phyloP scores from a whole-genome alignment of 1,284 basidiomycete genomes.

The Athelia sp. region DNA sequence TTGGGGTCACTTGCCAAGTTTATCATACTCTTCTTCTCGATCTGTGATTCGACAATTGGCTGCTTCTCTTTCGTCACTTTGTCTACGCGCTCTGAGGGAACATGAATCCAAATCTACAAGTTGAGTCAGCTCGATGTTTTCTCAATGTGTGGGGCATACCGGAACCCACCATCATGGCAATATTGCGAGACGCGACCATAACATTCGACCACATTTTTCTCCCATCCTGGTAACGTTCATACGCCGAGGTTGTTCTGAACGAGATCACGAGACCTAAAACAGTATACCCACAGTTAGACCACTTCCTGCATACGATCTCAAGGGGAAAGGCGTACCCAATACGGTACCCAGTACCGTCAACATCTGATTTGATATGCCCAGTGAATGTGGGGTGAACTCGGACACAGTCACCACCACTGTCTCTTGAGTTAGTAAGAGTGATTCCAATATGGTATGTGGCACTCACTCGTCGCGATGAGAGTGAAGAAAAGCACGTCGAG shows the following conservation, averaged over 20 bases:
- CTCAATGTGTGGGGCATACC: too few relatives aligned
- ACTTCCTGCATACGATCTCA: too few relatives aligned
- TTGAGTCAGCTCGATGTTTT: neutral
- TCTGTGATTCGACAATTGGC: slow-evolving; percentile 41
- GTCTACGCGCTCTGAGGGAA: slow-evolving; percentile 40
- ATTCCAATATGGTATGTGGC: neutral
- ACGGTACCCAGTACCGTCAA: slow-evolving; percentile 64
- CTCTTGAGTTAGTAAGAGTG: neutral
- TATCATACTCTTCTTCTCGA: slow-evolving; percentile 74
- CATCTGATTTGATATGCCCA: slow-evolving; percentile 41
- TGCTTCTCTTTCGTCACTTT: slow-evolving; percentile 28
- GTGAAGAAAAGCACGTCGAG: slow-evolving; percentile 54
- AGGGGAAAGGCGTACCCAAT: slow-evolving; percentile 10
- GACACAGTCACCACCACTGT: slow-evolving; percentile 51
- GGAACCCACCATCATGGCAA: slow-evolving; percentile 43
- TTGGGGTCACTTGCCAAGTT: slow-evolving; percentile 41
- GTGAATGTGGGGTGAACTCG: slow-evolving; percentile 33
- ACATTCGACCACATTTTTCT: slow-evolving; percentile 62
- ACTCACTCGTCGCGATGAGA: slow-evolving; percentile 47
- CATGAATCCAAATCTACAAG: slow-evolving; percentile 57
- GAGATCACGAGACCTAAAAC: slow-evolving; percentile 60
- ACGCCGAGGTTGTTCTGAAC: slow-evolving; percentile 63
- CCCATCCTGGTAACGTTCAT: slow-evolving; percentile 65
- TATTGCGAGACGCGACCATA: slow-evolving; percentile 44
- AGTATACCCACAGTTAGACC: too few relatives aligned